Evolutionary conservation across 176 grass and related monocot species (phyloP).

Genomic region (Chrysopogon serrulatus): DNA sequence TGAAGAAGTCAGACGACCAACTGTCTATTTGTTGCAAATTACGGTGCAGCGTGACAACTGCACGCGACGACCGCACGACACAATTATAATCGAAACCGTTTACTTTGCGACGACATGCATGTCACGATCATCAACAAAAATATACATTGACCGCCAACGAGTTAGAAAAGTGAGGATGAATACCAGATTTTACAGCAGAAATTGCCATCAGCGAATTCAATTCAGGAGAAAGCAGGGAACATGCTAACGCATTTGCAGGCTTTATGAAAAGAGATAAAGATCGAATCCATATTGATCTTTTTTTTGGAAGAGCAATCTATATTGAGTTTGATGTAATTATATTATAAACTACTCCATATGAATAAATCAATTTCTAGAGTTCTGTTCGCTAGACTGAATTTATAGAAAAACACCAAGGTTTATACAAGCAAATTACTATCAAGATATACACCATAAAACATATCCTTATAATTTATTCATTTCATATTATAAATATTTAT

Average conservation of each 20-base stretch:
- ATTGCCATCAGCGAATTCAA: background rate
- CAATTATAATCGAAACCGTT: background rate
- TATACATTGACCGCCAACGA: background rate
- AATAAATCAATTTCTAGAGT: too few species aligned
- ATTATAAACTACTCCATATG: too few species aligned
- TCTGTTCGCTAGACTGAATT: too few species aligned
- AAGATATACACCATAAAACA: too few species aligned
- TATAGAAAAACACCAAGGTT: too few species aligned
- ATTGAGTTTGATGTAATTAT: background rate
- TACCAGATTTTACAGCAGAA: background rate
- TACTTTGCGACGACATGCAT: background rate
- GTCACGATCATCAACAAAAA: background rate
- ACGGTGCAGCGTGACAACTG: background rate
- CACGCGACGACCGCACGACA: background rate
- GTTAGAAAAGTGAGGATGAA: background rate
- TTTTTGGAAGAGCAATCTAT: too few species aligned
- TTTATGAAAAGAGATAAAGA: background rate
- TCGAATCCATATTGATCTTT: too few species aligned
- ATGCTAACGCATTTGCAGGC: background rate
- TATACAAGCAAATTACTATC: too few species aligned
- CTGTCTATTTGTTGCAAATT: background rate
- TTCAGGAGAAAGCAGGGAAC: too few species aligned
- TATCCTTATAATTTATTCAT: too few species aligned
- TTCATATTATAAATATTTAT: too few species aligned
- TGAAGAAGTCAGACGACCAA: background rate